Percentiles rank a stretch among this genome's conserved stretches.
These are phyloP conservation scores for Psilocybe subaeruginosa DNA, from an alignment of 768 basidiomycete species.

Conservation along the genomic window DNA sequence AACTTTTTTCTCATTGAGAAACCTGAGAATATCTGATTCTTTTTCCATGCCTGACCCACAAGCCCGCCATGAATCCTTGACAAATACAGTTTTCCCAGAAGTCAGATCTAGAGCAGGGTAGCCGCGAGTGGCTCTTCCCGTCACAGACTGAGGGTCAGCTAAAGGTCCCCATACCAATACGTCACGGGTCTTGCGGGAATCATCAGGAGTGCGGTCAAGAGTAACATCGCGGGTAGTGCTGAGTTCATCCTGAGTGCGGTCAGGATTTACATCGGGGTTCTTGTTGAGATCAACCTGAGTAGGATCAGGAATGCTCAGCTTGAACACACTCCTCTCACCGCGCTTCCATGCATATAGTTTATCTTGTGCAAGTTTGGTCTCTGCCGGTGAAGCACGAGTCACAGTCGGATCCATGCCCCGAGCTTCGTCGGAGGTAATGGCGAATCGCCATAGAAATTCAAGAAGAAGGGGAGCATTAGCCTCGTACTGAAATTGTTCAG, in stretches of 20 bases:
- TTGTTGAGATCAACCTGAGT: slow-evolving; percentile 10
- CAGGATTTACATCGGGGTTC: no score
- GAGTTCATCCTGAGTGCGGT: no score
- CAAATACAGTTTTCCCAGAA: slow-evolving; percentile 20
- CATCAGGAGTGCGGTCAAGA: no score
- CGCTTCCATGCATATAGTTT: slow-evolving; percentile 8
- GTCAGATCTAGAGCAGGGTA: slow-evolving; percentile 19
- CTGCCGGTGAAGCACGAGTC: slow-evolving; percentile 7
- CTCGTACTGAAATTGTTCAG: slow-evolving; percentile 27
- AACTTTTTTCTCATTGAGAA: slow-evolving; percentile 20
- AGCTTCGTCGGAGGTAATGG: slow-evolving; percentile 5
- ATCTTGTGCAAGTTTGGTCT: slow-evolving; percentile 9
- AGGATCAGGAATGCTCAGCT: slow-evolving; percentile 1
- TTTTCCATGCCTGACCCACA: slow-evolving; percentile 9
- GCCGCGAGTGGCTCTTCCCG: slow-evolving; percentile 25
- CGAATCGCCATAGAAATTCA: slow-evolving; percentile 33
- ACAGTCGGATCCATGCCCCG: slow-evolving; percentile 33
- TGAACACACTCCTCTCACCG: not conserved
- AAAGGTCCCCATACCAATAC: slow-evolving; percentile 18
- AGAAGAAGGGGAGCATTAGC: slow-evolving; percentile 21
- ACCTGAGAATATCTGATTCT: slow-evolving; percentile 23
- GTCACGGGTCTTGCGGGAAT: slow-evolving; percentile 5
- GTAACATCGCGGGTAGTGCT: no score
- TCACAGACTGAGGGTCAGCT: slow-evolving; percentile 18
- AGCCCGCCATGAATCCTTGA: slow-evolving; percentile 35